A percentile compares a stretch with the other conserved stretches of the same genome.
phyloP scores from a whole-genome alignment of 2,329 filamentous ascomycete genomes.

The Mycosphaerelloides madeirae region DNA sequence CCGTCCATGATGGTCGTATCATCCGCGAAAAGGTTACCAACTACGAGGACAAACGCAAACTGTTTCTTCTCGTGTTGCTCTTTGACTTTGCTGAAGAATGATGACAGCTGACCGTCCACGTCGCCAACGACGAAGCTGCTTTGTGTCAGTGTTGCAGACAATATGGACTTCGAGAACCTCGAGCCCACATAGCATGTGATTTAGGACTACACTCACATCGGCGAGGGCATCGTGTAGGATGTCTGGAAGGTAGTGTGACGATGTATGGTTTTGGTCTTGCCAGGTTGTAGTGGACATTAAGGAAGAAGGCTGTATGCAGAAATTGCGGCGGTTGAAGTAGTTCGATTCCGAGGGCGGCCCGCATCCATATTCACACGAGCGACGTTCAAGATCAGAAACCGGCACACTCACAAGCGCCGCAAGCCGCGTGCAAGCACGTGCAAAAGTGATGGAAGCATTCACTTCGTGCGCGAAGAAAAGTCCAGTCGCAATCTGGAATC shows the following conservation, averaged over 20 bases:
- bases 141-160: background rate
- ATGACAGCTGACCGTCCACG: slow-evolving; percentile 70
- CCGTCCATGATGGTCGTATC: slow-evolving; percentile 43
- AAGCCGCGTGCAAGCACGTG: no score
- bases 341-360: no score
- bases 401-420: no score
- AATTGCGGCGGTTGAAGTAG: no score
- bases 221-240: background rate
- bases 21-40: slow-evolving; percentile 73
- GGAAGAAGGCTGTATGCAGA: background rate
- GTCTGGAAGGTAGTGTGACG: background rate
- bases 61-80: slow-evolving; percentile 79
- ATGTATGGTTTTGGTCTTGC: no score
- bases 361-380: no score
- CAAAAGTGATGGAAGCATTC: no score
- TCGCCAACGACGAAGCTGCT: slow-evolving; percentile 73
- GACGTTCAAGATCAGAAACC: no score
- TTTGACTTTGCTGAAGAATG: slow-evolving; percentile 72
- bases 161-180: background rate
- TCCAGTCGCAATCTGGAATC: no score
- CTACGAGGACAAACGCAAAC: slow-evolving; percentile 79
- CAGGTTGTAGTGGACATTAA: background rate
- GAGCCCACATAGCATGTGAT: slow-evolving; percentile 1
- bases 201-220: background rate
- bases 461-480: no score